Base-by-base conservation (phyloP, 352 stramenopile species). In the Globisporangium alternatum region DNA sequence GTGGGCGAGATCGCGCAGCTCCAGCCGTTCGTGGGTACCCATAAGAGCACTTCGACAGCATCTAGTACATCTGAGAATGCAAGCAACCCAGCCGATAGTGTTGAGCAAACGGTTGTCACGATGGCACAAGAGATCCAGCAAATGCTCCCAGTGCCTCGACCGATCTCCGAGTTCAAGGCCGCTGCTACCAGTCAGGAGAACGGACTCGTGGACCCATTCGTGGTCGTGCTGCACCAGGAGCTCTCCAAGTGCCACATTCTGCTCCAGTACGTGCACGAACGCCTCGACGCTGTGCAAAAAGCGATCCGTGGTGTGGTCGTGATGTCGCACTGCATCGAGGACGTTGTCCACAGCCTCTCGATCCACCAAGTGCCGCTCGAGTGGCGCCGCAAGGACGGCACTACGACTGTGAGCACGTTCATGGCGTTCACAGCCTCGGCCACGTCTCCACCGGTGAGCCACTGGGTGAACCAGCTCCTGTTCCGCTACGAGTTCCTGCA, bases 221-320 rank as follows among this genome's bases (percentile, higher is more conserved):
- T 31, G 0, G 74, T 92, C 31, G 86, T 93, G 33, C 55, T 94
- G 7, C 69, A 80, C 3, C 86, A 95, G 47, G 86, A 95, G 55
- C 54, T 89, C 9, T 44, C 60, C 5, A 74, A 80, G 21, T 91
- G 79, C 41, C 77, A 87, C 53, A 58, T 56, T 19, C 51, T 93
- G 2, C 48, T 93, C 3, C 62, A 56, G 5, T 68, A 70, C 17
- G 79, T 93, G 6, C 60, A 73, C 35, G 58, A 69, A 9, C 75
- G 60, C 21, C 45, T 94, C 13, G 53, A 67, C 0, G 74, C 86
- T 6, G 57, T 92, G 15, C 66, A 88, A 53, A 68, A 76, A n/a
- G 83, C 83, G 5, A 76, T 94, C 35, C 70, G 78, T 61, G 86
- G 86, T 0, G 65, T 79, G 21, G 65, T 71, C 0, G 67, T 76